Evolutionary conservation across 2,329 filamentous ascomycete genomes (phyloP).

Genomic region (Alternaria viburni): DNA sequence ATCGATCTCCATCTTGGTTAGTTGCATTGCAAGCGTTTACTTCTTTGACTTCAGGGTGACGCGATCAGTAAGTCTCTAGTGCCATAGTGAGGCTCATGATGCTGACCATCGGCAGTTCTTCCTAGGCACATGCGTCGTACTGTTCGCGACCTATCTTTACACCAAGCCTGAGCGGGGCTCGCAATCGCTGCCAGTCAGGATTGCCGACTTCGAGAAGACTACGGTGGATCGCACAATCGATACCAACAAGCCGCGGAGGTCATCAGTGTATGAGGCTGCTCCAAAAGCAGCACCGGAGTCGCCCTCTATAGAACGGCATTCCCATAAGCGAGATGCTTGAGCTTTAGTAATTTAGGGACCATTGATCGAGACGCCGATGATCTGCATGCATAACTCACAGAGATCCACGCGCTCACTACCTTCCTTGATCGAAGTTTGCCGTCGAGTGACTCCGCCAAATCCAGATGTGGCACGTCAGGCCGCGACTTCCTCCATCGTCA

Average conservation of each 20-base stretch:
- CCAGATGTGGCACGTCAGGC: slow-evolving; percentile 8
- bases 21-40: slow-evolving; percentile 81
- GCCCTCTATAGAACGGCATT: slow-evolving; percentile 30
- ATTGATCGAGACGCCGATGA: too few relatives aligned
- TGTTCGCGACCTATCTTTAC: slow-evolving; percentile 86
- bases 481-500: slow-evolving; percentile 28
- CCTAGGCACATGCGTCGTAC: slow-evolving; percentile 77
- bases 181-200: slow-evolving; percentile 67
- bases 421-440: not conserved
- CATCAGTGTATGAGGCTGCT: slow-evolving; percentile 13
- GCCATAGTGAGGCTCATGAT: not conserved
- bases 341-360: not conserved
- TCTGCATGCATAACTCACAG: not conserved
- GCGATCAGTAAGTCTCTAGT: slow-evolving; percentile 30
- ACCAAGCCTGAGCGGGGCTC: slow-evolving; percentile 65
- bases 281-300: slow-evolving; percentile 28
- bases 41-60: slow-evolving; percentile 84
- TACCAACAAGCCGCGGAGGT: slow-evolving; percentile 14
- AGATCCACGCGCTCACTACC: not conserved
- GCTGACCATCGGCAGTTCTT: slow-evolving; percentile 68
- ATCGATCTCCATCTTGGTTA: slow-evolving; percentile 88
- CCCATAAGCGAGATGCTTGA: slow-evolving; percentile 35
- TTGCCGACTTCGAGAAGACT: slow-evolving; percentile 80
- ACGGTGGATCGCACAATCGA: slow-evolving; percentile 57
- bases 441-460: not conserved